Evolutionary conservation across 306 rosid genomes (phyloP).

Genomic region (Crotalaria pallida): DNA sequence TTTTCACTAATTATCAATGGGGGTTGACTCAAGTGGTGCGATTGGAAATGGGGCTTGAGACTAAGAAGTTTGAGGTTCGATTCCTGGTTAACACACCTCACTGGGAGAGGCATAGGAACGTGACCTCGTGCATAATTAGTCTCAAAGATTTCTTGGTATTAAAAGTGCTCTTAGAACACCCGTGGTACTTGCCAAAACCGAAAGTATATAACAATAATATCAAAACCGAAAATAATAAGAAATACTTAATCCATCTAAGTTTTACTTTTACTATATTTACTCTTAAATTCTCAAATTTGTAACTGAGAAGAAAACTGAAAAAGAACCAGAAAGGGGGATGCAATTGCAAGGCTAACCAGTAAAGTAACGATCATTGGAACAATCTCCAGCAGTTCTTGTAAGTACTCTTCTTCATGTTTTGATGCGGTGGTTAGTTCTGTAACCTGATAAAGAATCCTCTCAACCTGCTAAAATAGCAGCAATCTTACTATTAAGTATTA

Average conservation of each 20-base stretch:
- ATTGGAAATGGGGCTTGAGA: too few species aligned
- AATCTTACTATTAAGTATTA: not conserved
- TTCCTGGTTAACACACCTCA: too few species aligned
- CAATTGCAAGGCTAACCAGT: constrained; percentile 36
- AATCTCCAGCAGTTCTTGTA: constrained; percentile 32
- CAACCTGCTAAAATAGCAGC: constrained; percentile 37
- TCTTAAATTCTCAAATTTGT: not conserved
- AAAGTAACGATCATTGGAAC: constrained; percentile 28
- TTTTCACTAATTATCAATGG: too few species aligned
- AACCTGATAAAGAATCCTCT: constrained; percentile 48
- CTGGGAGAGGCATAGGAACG: too few species aligned
- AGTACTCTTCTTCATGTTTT: constrained; percentile 42
- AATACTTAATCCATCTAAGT: not conserved
- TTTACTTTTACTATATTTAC: not conserved
- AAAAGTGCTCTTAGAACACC: too few species aligned
- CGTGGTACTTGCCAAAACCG: too few species aligned
- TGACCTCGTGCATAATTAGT: too few species aligned
- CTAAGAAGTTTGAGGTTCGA: too few species aligned
- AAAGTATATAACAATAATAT: too few species aligned
- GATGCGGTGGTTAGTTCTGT: constrained; percentile 51
- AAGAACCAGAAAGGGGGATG: not conserved
- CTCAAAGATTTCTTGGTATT: too few species aligned
- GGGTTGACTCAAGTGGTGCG: too few species aligned
- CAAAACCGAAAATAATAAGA: not conserved
- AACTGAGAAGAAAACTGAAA: not conserved